These are phyloP conservation scores for Xylaria venustula DNA, from an alignment of 495 filamentous ascomycete species.

Conservation along the genomic window DNA sequence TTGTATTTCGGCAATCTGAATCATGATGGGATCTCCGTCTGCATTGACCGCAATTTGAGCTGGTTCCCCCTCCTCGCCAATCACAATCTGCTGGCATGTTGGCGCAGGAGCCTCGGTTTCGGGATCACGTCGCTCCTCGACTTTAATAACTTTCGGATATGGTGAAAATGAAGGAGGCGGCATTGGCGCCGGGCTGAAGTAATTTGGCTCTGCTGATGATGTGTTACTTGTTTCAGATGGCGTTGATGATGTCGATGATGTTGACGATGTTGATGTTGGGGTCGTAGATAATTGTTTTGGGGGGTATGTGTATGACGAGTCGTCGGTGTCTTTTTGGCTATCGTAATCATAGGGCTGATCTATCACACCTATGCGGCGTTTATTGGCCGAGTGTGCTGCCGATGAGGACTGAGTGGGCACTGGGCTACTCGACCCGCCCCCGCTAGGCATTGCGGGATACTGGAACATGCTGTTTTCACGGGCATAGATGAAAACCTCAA, in stretches of 20 bases:
- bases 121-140: slow-evolving; percentile 71
- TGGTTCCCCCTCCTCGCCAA: slow-evolving; percentile 48
- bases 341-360: not conserved
- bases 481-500: slow-evolving; percentile 82
- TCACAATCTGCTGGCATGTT: slow-evolving; percentile 71
- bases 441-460: not conserved
- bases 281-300: not conserved
- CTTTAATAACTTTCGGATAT: slow-evolving; percentile 74
- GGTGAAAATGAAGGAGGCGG: slow-evolving; percentile 23
- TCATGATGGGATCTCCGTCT: slow-evolving; percentile 44
- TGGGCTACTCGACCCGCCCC: slow-evolving; percentile 16
- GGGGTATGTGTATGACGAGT: not conserved
- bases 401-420: not conserved
- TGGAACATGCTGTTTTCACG: slow-evolving; percentile 52
- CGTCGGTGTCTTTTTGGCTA: not conserved
- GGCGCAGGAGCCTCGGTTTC: slow-evolving; percentile 38
- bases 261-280: slow-evolving; percentile 13
- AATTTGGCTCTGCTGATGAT: slow-evolving; percentile 12
- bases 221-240: slow-evolving; percentile 2
- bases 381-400: not conserved
- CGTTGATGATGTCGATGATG: not conserved
- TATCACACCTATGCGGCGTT: not conserved
- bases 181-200: slow-evolving; percentile 12
- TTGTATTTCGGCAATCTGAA: slow-evolving; percentile 61
- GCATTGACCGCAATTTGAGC: slow-evolving; percentile 39